phyloP scores from a whole-genome alignment of 208 protist genomes.

The Leptomonas pyrrhocoris region DNA sequence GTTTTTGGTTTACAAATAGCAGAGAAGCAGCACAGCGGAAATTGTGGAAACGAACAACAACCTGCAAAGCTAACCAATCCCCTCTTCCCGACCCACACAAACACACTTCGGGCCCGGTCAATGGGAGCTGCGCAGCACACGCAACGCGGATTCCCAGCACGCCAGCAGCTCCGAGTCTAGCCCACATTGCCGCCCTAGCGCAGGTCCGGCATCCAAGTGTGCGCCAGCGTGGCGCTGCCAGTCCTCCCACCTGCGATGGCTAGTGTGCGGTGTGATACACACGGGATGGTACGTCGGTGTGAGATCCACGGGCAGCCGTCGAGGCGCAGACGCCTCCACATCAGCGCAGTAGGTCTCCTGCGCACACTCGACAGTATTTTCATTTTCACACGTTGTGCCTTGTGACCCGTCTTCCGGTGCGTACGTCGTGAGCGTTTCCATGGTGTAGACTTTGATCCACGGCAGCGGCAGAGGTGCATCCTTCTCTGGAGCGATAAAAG shows the following conservation, averaged over 20 bases:
- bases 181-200: constrained; percentile 37
- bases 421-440: constrained; percentile 46
- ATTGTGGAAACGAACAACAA: no score
- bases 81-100: not conserved
- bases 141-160: constrained; percentile 34
- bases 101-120: not conserved
- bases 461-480: constrained; percentile 49
- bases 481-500: not conserved
- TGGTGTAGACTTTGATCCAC: constrained; percentile 45
- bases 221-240: constrained; percentile 15
- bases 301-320: constrained; percentile 30
- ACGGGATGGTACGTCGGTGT: constrained; percentile 46
- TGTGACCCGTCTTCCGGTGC: not conserved
- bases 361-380: not conserved
- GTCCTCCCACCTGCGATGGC: constrained; percentile 20
- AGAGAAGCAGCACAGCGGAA: no score
- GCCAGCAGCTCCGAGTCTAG: constrained; percentile 37
- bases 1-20: no score
- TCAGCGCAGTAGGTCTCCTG: not conserved
- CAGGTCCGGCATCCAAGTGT: constrained; percentile 25
- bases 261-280: constrained; percentile 32
- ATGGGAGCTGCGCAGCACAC: constrained; percentile 12
- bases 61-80: no score
- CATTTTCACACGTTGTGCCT: no score
- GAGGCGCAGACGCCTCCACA: not conserved